Conservation (phyloP, 1,284 basidiomycete species). For the Fistulina hepatica region DNA sequence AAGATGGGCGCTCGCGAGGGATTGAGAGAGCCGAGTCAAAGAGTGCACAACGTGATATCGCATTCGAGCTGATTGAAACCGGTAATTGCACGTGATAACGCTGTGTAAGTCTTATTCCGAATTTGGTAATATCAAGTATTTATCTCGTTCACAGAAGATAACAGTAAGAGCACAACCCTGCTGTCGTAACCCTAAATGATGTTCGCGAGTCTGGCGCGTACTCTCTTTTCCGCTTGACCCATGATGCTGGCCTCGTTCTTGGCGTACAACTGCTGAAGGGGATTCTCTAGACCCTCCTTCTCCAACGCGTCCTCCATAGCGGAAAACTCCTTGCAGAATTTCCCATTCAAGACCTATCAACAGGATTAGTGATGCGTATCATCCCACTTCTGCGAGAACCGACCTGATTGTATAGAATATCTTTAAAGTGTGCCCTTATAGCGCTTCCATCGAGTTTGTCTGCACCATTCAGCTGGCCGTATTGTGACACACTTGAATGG, state of each 20-base stretch:
- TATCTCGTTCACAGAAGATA: too few relatives aligned
- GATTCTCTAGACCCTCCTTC: slow-evolving; percentile 44
- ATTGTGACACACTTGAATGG: slow-evolving; percentile 53
- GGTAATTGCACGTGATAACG: too few relatives aligned
- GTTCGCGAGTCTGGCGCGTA: slow-evolving; percentile 37
- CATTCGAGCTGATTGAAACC: too few relatives aligned
- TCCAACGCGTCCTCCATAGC: slow-evolving; percentile 49
- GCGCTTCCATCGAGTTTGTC: slow-evolving; percentile 41
- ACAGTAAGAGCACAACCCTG: too few relatives aligned
- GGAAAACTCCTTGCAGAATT: slow-evolving; percentile 46
- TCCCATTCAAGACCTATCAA: slow-evolving; percentile 43
- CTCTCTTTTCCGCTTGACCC: slow-evolving; percentile 48
- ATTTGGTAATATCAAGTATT: too few relatives aligned
- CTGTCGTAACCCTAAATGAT: slow-evolving; percentile 22
- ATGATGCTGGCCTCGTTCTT: slow-evolving; percentile 41
- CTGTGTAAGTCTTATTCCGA: too few relatives aligned
- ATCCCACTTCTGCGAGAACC: slow-evolving; percentile 3
- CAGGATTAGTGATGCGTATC: slow-evolving; percentile 2
- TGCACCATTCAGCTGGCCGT: slow-evolving; percentile 48
- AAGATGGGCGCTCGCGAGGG: too few relatives aligned
- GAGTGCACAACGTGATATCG: too few relatives aligned
- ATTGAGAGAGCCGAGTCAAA: too few relatives aligned
- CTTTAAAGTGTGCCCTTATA: slow-evolving; percentile 41
- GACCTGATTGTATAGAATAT: slow-evolving; percentile 49
- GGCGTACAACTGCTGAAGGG: slow-evolving; percentile 43